phyloP scores from a whole-genome alignment of 306 rosid species.

The Quercus rubra region DNA sequence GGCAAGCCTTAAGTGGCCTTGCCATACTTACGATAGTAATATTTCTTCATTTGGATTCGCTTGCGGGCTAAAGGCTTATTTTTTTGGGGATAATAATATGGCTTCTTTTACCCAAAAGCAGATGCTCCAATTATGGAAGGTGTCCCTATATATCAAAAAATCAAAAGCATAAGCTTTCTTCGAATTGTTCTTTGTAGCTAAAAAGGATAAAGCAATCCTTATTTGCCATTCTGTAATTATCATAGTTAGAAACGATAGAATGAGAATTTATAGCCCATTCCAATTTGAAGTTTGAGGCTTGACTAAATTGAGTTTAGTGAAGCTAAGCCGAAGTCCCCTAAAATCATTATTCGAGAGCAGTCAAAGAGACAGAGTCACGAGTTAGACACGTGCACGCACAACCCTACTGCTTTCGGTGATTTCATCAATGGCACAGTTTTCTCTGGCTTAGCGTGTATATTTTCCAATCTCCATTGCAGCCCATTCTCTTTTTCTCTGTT shows the following conservation, averaged over 20 bases:
- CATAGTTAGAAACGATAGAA: neutral
- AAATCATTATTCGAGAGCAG: neutral
- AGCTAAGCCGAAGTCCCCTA: neutral
- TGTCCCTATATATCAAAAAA: too few relatives aligned
- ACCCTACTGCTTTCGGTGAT: neutral
- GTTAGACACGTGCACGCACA: neutral
- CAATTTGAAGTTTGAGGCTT: too few relatives aligned
- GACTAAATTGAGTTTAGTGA: too few relatives aligned
- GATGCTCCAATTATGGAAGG: neutral
- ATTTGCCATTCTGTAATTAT: neutral
- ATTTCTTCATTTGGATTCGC: neutral
- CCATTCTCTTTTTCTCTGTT: conserved; percentile 13
- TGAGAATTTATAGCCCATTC: too few relatives aligned
- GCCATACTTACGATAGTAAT: neutral
- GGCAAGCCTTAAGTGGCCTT: neutral
- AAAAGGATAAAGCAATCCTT: too few relatives aligned
- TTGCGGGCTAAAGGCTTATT: neutral
- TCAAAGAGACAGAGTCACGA: neutral
- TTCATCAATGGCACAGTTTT: neutral
- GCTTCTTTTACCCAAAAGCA: neutral
- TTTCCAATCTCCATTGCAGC: conserved; percentile 34
- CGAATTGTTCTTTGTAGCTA: neutral
- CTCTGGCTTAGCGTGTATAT: conserved; percentile 32
- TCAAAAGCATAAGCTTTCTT: neutral
- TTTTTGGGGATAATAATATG: neutral